These are phyloP conservation scores for Toxicodendron radicans DNA, from an alignment of 345 rosid genomes.

Conservation along the genomic window DNA sequence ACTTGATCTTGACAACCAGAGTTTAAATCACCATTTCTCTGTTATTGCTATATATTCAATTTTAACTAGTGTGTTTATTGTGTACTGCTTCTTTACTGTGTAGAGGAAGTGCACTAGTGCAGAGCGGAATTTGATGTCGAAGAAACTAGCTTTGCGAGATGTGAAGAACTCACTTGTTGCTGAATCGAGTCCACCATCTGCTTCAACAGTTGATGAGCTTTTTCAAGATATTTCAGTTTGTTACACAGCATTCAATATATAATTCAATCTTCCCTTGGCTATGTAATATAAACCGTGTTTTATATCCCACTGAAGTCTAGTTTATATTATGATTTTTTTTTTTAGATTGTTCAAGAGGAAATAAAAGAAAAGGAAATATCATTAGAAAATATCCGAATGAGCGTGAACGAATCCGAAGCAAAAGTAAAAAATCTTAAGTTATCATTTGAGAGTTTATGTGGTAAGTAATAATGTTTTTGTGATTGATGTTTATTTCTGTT, in stretches of 20 bases:
- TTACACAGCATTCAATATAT: slow-evolving; percentile 20
- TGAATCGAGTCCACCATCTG: slow-evolving; percentile 43
- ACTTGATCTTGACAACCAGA: background rate
- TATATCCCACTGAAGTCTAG: slow-evolving; percentile 2
- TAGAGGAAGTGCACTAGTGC: slow-evolving; percentile 57
- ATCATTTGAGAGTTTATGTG: slow-evolving; percentile 63
- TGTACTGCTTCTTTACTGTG: slow-evolving; percentile 17
- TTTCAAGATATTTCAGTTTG: slow-evolving; percentile 77
- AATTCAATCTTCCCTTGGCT: slow-evolving; percentile 17
- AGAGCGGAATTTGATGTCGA: slow-evolving; percentile 47
- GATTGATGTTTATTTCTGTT: slow-evolving; percentile 7
- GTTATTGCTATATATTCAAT: background rate
- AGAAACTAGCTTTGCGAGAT: slow-evolving; percentile 61
- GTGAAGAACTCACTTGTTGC: slow-evolving; percentile 47
- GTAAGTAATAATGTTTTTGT: slow-evolving; percentile 36
- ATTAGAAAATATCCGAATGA: slow-evolving; percentile 45
- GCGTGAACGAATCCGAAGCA: slow-evolving; percentile 54
- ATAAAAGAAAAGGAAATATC: slow-evolving; percentile 50
- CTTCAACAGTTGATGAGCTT: slow-evolving; percentile 74
- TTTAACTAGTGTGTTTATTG: background rate
- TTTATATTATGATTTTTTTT: slow-evolving; percentile 18
- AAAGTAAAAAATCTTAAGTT: slow-evolving; percentile 57
- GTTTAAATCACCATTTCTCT: background rate
- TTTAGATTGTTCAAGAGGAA: slow-evolving; percentile 53
- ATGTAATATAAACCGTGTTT: background rate